Evolutionary conservation across 148 eudicot genomes (phyloP).

Genomic region (Amaranthus cruentus): DNA sequence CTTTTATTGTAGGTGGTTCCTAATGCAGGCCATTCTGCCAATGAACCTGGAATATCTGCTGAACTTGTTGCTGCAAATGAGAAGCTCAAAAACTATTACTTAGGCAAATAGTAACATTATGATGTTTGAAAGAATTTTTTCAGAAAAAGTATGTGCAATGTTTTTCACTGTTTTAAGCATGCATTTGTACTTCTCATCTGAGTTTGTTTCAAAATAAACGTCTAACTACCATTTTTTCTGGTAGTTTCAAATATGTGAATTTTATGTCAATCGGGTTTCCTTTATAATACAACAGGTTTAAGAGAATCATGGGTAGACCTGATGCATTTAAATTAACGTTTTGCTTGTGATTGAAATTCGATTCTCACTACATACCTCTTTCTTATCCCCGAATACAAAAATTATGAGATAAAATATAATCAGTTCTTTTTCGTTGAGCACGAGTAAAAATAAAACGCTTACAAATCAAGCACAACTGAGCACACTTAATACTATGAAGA

Average conservation of each 20-base stretch:
- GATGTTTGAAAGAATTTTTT: not conserved
- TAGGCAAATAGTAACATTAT: slow-evolving; percentile 25
- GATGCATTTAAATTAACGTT: no score
- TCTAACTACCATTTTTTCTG: not conserved
- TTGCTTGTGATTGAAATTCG: no score
- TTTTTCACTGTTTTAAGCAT: not conserved
- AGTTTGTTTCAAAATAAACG: slow-evolving; percentile 1
- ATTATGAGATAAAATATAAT: not conserved
- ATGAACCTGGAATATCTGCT: slow-evolving; percentile 74
- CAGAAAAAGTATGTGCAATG: not conserved
- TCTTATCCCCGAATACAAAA: no score
- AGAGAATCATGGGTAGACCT: no score
- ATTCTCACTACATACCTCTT: no score
- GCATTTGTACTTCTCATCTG: not conserved
- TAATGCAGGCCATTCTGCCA: slow-evolving; percentile 93
- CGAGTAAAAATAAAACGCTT: not conserved
- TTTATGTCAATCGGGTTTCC: no score
- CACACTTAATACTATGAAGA: not conserved
- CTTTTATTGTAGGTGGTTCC: slow-evolving; percentile 60
- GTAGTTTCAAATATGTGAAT: not conserved
- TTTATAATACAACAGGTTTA: no score
- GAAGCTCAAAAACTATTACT: slow-evolving; percentile 53
- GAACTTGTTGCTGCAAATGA: slow-evolving; percentile 94
- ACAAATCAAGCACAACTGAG: not conserved
- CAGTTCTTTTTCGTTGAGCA: not conserved